Conservation (phyloP, 495 filamentous ascomycete genomes). For the Aspergillus panamensis region DNA sequence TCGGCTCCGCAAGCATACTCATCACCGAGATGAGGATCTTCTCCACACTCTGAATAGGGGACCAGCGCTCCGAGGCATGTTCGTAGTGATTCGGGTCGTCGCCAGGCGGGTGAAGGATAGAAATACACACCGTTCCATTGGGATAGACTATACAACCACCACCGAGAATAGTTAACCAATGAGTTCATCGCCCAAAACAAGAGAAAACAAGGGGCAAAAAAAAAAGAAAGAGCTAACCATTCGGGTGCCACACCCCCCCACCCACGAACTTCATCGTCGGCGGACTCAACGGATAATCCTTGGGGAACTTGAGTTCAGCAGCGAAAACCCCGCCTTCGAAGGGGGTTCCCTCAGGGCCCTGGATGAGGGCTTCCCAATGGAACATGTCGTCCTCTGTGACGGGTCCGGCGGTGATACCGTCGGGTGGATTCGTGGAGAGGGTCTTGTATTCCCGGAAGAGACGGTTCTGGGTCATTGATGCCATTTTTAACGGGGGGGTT, state of each 20-base stretch:
- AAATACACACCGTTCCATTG: slow-evolving; percentile 90
- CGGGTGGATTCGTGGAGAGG: slow-evolving; percentile 77
- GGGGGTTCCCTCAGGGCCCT: slow-evolving; percentile 91
- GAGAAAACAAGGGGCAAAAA: slow-evolving; percentile 9
- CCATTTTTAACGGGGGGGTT: slow-evolving; percentile 22
- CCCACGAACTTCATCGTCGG: slow-evolving; percentile 92
- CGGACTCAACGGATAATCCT: slow-evolving; percentile 90
- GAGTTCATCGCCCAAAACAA: neutral
- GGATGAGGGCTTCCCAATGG: slow-evolving; percentile 93
- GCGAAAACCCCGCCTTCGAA: slow-evolving; percentile 95
- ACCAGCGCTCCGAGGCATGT: slow-evolving; percentile 92
- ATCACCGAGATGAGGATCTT: slow-evolving; percentile 98
- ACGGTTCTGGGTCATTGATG: slow-evolving; percentile 73
- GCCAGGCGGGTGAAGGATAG: slow-evolving; percentile 95
- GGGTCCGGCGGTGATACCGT: slow-evolving; percentile 93
- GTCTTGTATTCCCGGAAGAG: slow-evolving; percentile 96
- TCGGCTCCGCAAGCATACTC: slow-evolving; percentile 98
- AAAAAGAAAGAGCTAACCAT: slow-evolving; percentile 63
- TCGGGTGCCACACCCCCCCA: slow-evolving; percentile 89
- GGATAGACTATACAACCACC: slow-evolving; percentile 66
- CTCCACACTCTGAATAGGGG: slow-evolving; percentile 93
- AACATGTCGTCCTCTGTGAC: slow-evolving; percentile 93
- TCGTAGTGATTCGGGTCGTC: slow-evolving; percentile 99
- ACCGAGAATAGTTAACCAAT: neutral
- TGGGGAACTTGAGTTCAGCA: slow-evolving; percentile 90